Conservation (phyloP, 176 grass and related monocot species). For the Tillandsia leiboldiana region DNA sequence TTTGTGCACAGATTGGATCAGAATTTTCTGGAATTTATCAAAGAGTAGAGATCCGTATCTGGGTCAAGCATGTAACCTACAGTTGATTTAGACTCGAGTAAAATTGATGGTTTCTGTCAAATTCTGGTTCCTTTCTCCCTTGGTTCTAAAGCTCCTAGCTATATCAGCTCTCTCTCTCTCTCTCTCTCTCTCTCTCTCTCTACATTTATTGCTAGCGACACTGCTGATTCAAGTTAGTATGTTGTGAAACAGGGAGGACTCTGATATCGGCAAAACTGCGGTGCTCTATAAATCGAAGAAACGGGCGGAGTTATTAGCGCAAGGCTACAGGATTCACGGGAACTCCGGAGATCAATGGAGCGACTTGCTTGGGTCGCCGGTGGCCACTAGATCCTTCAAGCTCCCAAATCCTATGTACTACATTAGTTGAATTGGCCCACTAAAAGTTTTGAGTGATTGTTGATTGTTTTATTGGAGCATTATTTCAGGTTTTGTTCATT, state of each 20-base stretch:
- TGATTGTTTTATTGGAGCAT: not conserved
- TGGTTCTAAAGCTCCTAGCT: no score
- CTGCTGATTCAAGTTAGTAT: conserved; percentile 11
- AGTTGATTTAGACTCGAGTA: no score
- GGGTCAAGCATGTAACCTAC: no score
- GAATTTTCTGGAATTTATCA: no score
- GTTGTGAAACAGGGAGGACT: conserved; percentile 31
- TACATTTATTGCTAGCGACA: not conserved
- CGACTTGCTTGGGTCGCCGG: conserved; percentile 60
- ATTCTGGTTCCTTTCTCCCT: no score
- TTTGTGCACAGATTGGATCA: no score
- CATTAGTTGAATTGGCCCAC: conserved; percentile 32
- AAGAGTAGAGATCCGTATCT: no score
- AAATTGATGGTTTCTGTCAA: no score
- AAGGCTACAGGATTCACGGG: conserved; percentile 84
- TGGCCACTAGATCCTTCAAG: conserved; percentile 79
- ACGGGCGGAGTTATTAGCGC: conserved; percentile 50
- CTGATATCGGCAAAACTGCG: conserved; percentile 62
- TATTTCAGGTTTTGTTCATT: not conserved
- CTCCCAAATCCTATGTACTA: conserved; percentile 94
- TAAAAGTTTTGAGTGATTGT: not conserved
- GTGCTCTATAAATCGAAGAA: conserved; percentile 72
- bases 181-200: not conserved
- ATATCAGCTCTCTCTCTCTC: not conserved
- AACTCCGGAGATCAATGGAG: conserved; percentile 92